These are phyloP conservation scores for Fusarium nygamai DNA, from an alignment of 2,329 filamentous ascomycete genomes.

Conservation along the genomic window DNA sequence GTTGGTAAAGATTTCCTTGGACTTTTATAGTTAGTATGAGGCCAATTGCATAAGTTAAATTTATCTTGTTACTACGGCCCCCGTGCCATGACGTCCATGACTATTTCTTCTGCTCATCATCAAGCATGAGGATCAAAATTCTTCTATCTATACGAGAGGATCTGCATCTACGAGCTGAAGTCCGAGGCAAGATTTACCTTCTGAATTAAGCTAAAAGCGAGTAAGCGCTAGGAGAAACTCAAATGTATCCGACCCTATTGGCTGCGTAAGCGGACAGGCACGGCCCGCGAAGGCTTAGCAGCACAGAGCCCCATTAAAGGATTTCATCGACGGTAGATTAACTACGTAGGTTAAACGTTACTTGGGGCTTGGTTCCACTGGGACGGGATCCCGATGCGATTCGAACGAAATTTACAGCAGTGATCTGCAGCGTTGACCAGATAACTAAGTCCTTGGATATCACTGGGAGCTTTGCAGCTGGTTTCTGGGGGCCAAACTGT, in stretches of 20 bases:
- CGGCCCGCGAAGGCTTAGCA: background rate
- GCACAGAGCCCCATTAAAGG: background rate
- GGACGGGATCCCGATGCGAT: background rate
- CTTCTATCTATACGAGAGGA: background rate
- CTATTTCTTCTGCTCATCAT: background rate
- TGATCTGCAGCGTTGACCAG: background rate
- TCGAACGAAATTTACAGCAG: rapidly evolving
- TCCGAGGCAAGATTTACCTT: background rate
- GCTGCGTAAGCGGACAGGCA: background rate
- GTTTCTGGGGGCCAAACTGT: background rate
- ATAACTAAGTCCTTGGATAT: background rate
- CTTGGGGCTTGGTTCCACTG: rapidly evolving
- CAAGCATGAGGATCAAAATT: background rate
- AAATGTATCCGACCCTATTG: background rate
- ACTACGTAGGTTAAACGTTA: background rate
- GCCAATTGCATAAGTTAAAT: background rate
- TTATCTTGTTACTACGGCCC: background rate
- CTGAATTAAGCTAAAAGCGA: background rate
- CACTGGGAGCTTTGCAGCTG: background rate
- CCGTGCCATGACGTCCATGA: background rate
- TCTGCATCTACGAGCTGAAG: background rate
- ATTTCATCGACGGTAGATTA: background rate
- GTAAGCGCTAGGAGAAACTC: background rate
- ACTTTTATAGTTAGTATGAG: background rate
- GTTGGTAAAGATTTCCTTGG: background rate